A percentile compares a stretch with the other conserved stretches of the same genome.
These are phyloP conservation scores for Penicillium canescens DNA, from an alignment of 495 filamentous ascomycete species.

Conservation along the genomic window DNA sequence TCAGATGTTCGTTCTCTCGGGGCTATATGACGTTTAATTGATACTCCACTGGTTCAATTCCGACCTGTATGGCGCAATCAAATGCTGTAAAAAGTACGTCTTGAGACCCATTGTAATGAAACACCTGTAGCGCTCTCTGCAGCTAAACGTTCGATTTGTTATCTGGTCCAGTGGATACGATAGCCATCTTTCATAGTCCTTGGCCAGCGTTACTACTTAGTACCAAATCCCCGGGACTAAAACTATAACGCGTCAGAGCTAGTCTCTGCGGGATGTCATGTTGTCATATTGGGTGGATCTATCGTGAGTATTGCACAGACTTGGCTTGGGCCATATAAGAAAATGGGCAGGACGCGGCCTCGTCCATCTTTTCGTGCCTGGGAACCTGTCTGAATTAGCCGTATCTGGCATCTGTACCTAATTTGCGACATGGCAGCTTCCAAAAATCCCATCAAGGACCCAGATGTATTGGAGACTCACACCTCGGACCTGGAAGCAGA, in stretches of 20 bases:
- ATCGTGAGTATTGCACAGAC: background rate
- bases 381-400: background rate
- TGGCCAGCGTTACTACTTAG: background rate
- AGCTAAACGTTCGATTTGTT: no score
- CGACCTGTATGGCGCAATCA: no score
- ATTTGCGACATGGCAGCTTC: background rate
- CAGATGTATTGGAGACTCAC: background rate
- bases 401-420: no score
- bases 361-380: background rate
- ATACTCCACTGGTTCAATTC: no score
- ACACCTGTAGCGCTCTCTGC: no score
- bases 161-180: background rate
- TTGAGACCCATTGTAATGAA: no score
- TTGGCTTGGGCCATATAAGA: background rate
- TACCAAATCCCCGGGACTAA: background rate
- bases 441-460: slow-evolving; percentile 1
- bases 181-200: background rate
- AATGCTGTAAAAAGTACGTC: no score
- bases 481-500: slow-evolving; percentile 10
- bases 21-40: no score
- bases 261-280: background rate
- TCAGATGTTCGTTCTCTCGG: no score
- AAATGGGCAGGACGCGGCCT: background rate
- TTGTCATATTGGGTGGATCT: slow-evolving; percentile 3
- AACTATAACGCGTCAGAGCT: background rate